These are phyloP conservation scores for Ogataea nakhonphanomensis DNA, from an alignment of 805 yeast species.

Conservation along the genomic window DNA sequence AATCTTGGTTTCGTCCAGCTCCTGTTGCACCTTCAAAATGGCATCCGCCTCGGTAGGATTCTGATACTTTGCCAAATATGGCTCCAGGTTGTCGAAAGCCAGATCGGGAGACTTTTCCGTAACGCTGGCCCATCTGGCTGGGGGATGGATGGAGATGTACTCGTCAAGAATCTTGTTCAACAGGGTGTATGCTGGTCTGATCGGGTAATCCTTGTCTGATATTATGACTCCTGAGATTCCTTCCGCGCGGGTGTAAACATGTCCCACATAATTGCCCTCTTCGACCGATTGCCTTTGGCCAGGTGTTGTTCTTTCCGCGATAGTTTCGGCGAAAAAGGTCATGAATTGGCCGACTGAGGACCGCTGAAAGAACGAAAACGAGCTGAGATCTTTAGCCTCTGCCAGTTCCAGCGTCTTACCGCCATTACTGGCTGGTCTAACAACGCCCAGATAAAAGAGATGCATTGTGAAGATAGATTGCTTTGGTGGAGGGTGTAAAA, in stretches of 20 bases:
- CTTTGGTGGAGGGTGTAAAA: constrained; percentile 9
- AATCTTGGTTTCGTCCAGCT: constrained; percentile 94
- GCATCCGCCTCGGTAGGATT: constrained; percentile 98
- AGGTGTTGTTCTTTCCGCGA: constrained; percentile 78
- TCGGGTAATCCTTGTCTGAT: constrained; percentile 94
- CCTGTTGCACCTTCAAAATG: constrained; percentile 95
- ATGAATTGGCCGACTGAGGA: constrained; percentile 80
- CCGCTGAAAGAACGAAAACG: constrained; percentile 83
- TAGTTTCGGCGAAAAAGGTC: constrained; percentile 91
- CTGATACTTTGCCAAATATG: constrained; percentile 79
- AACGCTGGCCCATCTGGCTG: constrained; percentile 59
- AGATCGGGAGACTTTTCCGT: constrained; percentile 44
- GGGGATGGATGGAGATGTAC: constrained; percentile 78
- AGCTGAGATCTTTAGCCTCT: constrained; percentile 76
- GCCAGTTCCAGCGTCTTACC: constrained; percentile 72
- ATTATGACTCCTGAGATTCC: constrained; percentile 90
- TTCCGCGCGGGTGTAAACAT: constrained; percentile 84
- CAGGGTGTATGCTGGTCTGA: constrained; percentile 91
- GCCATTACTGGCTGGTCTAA: constrained; percentile 50
- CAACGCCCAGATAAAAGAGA: constrained; percentile 84
- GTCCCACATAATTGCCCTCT: constrained; percentile 88
- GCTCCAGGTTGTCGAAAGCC: constrained; percentile 57
- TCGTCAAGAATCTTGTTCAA: constrained; percentile 90
- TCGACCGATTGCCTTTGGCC: constrained; percentile 95
- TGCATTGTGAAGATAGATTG: constrained; percentile 52